Base-by-base conservation (phyloP, 345 rosid species). In the Citrus sinensis region DNA sequence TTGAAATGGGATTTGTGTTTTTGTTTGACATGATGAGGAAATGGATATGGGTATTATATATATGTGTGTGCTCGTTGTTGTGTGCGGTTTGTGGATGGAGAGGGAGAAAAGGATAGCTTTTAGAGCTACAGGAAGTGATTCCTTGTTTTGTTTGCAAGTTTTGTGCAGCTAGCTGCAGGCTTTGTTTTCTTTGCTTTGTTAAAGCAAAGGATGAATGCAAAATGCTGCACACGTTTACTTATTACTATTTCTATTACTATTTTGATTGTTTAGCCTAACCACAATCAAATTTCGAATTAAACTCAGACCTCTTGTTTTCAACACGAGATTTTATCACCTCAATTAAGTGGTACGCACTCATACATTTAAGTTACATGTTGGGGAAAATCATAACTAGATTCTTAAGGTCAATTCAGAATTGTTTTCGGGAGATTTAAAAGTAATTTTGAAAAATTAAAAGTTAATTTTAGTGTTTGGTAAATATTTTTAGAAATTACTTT, bases 51-150 rank as follows among this genome's bases (percentile, higher is more conserved):
- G 5, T 32, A 20, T 19, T 1, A 25, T 13, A 51, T 40, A 68
- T 42, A n/a, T 55, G 1, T 25, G n/a, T 69, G 11, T 25, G 11
- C 4, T 2, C 10, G 8, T 59, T 46, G 1, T 13, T 71, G 17
- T 56, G 29, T 2, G 19, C 2, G 2, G n/a, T 61, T 7, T 24
- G 1, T 62, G 6, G 24, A 39, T 46, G 16, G 35, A 19, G 54
- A 16, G 29, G 9, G 69, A 62, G 77, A 20, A 74, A 75, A 46
- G 78, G 61, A 75, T 75, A 75, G 61, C 78, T 75, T 75, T 49
- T 7, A 4, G 42, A n/a, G 71, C 62, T 49, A 64, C 71, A 75
- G 70, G 78, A 64, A 75, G 69, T 19, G 69, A 64, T 63, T 74
- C 68, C 40, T 75, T 75, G 29, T 61, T 39, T 60, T 25, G 0